Conservation (phyloP, 345 rosid genomes). For the Gossypium arboreum region DNA sequence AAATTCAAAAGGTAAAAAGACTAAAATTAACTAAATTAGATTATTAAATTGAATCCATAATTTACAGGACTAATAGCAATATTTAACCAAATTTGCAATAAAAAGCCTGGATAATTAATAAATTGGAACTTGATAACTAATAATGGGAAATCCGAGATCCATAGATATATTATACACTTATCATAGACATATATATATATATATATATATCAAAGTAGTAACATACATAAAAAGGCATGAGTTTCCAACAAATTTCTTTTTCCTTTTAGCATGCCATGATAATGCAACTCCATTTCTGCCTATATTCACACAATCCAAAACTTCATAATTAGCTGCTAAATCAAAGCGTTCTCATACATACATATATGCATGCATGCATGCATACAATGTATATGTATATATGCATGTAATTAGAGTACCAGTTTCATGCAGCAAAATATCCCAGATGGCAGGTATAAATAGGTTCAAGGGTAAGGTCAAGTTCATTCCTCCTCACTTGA, state of each 20-base stretch:
- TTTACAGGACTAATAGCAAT: background rate
- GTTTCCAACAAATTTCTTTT: background rate
- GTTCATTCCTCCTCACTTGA: constrained; percentile 58
- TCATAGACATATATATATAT: background rate
- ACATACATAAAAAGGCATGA: background rate
- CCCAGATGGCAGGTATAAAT: constrained; percentile 49
- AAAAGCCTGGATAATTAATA: background rate
- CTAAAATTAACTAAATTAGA: too few species aligned
- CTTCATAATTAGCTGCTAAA: background rate
- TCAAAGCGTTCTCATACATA: background rate
- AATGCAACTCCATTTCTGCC: background rate
- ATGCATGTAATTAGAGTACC: background rate
- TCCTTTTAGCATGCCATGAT: background rate
- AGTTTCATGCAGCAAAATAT: constrained; percentile 46
- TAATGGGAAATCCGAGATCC: background rate
- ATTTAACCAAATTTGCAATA: background rate
- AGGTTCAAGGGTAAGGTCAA: constrained; percentile 62
- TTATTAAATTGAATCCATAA: too few species aligned
- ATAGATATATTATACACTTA: background rate
- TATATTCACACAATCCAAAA: constrained; percentile 1
- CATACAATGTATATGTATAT: background rate
- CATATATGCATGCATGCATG: background rate
- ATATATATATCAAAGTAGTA: background rate
- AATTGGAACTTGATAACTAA: background rate
- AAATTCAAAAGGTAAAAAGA: too few species aligned